Base-by-base conservation (phyloP, 352 stramenopile species). In the Phytophthora meadii region DNA sequence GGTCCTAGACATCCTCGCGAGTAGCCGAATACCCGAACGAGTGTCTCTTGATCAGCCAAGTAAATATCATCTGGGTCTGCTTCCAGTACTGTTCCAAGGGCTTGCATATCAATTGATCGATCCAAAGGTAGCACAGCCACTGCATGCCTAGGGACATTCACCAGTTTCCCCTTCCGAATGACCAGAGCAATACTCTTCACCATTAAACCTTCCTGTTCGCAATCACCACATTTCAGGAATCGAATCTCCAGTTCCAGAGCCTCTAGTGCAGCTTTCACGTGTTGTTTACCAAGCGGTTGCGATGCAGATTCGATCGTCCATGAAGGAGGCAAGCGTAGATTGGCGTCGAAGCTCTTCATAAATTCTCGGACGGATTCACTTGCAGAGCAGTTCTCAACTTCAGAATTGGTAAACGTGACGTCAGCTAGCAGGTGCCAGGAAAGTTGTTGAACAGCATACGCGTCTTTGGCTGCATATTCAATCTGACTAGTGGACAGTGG, bases 1-100 rank as follows among this genome's bases (percentile, higher is more conserved):
- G 84, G 84, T 3, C 84, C 84, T 34, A 90, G 71, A 40, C 70
- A 84, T n/a, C 84, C 84, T 25, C 80, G 77, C 7, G 66, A 42
- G 47, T 89, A 93, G 4, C 84, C 84, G 67, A 93, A 93, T 9
- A 90, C 76, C 22, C 76, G 74, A 39, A 90, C 46, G 14, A 93
- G 59, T 4, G 77, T 87, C 77, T 80, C 68, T 79, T 72, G 64
- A 55, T 87, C 79, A 22, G 70, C 79, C 25, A 90, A 68, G 6
- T 61, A 60, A 32, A 90, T 54, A 1, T 87, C 68, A 8, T 67
- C 48, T 5, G 46, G 36, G 4, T 76, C 46, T 11, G 68, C 66
- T 17, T 53, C 51, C 1, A 89, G 17, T 17, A 74, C 25, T 9
- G 11, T 12, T 1, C 58, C 66, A n/a, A 92, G 56, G 7, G 71